phyloP scores from a whole-genome alignment of 768 basidiomycete genomes.

The Daedaleopsis sinensis region DNA sequence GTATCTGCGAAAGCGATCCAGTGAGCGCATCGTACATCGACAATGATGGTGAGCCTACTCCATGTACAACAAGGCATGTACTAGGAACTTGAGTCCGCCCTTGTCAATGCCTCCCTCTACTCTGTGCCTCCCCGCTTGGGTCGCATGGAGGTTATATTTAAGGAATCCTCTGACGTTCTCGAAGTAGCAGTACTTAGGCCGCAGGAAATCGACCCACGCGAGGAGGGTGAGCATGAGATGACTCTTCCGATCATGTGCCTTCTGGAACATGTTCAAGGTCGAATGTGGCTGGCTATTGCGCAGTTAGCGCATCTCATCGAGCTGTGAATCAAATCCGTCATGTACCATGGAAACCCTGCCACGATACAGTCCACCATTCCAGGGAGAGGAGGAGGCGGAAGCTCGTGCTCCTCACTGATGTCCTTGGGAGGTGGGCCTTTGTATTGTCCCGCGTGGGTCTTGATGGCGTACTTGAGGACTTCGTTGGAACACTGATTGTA shows the following conservation, averaged over 20 bases:
- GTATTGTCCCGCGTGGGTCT: constrained; percentile 42
- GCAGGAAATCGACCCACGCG: constrained; percentile 45
- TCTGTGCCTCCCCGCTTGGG: constrained; percentile 41
- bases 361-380: constrained; percentile 63
- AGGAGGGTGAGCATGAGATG: constrained; percentile 65
- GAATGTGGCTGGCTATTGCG: constrained; percentile 75
- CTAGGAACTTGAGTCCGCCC: constrained; percentile 74
- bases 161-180: constrained; percentile 54
- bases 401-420: constrained; percentile 36
- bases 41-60: constrained; percentile 43
- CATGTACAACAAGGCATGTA: constrained; percentile 64
- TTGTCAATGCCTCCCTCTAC: constrained; percentile 66
- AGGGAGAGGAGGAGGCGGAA: constrained; percentile 51
- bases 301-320: background rate
- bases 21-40: background rate
- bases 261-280: constrained; percentile 68
- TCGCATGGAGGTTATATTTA: constrained; percentile 40
- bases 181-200: constrained; percentile 48
- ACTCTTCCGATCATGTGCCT: constrained; percentile 67
- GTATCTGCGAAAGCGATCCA: constrained; percentile 36
- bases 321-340: background rate
- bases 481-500: constrained; percentile 76
- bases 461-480: constrained; percentile 60
- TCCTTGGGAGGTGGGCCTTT: constrained; percentile 40
- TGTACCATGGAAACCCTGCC: constrained; percentile 79